Base-by-base conservation (phyloP, 768 basidiomycete species). In the Butyriboletus loyo region DNA sequence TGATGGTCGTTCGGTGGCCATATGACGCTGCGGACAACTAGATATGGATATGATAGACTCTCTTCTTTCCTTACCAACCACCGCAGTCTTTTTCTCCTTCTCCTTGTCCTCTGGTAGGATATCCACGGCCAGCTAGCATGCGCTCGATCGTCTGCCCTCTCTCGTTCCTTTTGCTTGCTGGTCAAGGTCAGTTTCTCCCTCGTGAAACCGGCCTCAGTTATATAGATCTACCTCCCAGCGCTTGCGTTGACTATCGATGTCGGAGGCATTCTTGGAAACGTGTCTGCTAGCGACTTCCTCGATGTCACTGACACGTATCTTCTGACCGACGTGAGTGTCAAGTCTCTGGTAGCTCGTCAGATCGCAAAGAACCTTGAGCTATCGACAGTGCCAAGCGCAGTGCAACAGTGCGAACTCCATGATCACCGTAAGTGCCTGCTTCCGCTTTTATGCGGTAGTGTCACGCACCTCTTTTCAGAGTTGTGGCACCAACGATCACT, bases 181-280 rank as follows among this genome's bases (percentile, higher is more conserved):
- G 81, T 58, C 83, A 76, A 82, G 83, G 86, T 84, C n/a, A 17
- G 60, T 39, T 60, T 49, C n/a, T 15, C 49, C 4, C 2, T 17
- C 32, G 14, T 38, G 21, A 56, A 28, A 25, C 28, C 14, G 13
- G 4, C 15, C 19, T 19, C 19, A 11, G 19, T 28, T 10, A 10
- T n/a, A 4, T 8, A 44, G 13, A 46, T 17, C 6, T n/a, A 10
- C 43, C 7, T 43, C 31, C 5, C 38, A 70, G 80, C 67, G 31
- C 58, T 78, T 49, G 73, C 80, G 24, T 75, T 86, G 67, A 77
- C 73, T 53, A 73, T 87, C 59, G 69, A 71, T 36, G 60, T 84
- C 32, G 73, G 72, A 34, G 70, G 67, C 19, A 46, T 58, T 51
- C 58, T 71, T 17, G 67, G 66, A 9, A 70, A 54, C 45, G 60